These are phyloP conservation scores for Chaetomium cochliodes DNA, from an alignment of 495 filamentous ascomycete genomes.

Conservation along the genomic window DNA sequence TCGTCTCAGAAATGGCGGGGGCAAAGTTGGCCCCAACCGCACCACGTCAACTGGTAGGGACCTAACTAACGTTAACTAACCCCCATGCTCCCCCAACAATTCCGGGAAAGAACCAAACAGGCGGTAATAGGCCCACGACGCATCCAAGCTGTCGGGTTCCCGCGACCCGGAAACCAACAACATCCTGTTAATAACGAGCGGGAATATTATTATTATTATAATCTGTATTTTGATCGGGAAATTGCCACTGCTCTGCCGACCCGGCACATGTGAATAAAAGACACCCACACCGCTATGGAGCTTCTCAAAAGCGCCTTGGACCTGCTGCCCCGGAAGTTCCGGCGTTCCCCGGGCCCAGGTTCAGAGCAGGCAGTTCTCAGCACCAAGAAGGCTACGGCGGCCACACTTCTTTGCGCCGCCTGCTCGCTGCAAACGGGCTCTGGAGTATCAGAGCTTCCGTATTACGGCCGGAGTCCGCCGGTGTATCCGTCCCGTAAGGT, in stretches of 20 bases:
- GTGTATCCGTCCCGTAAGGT: slow-evolving; percentile 54
- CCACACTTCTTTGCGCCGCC: slow-evolving; percentile 25
- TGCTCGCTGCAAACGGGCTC: slow-evolving; percentile 7
- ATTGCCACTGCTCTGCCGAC: background rate
- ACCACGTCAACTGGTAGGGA: background rate
- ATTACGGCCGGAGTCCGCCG: slow-evolving; percentile 42
- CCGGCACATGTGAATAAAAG: background rate
- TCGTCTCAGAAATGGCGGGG: background rate
- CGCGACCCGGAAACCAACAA: background rate
- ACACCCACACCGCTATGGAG: slow-evolving; percentile 14
- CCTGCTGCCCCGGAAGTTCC: slow-evolving; percentile 8
- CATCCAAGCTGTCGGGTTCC: background rate
- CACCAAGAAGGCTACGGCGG: slow-evolving; percentile 24
- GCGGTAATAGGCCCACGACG: background rate
- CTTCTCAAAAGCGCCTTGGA: slow-evolving; percentile 12
- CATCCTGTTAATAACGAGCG: background rate
- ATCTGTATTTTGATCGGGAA: background rate
- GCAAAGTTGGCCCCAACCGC: background rate
- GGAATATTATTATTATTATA: too few relatives aligned
- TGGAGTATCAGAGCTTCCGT: slow-evolving; percentile 30
- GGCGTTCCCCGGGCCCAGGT: background rate
- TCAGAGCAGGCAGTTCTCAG: slow-evolving; percentile 23
- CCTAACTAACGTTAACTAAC: too few relatives aligned
- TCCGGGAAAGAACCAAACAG: slow-evolving; percentile 1
- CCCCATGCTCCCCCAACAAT: background rate